phyloP scores from a whole-genome alignment of 257 asterid species.

The Nicotiana otophora region DNA sequence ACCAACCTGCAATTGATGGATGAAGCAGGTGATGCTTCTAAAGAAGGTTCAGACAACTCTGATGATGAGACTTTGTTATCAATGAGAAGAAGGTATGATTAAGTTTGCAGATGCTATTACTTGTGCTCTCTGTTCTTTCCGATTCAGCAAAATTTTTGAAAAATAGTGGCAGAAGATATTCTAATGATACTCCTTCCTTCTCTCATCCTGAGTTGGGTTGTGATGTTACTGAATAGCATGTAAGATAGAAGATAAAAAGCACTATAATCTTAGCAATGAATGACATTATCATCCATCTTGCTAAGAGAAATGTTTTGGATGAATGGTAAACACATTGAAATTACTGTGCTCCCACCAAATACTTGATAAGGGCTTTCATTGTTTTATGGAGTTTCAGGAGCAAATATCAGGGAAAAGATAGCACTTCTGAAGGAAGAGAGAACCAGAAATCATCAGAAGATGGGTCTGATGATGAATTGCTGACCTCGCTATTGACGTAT shows the following conservation, averaged over 20 bases:
- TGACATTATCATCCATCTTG: background rate
- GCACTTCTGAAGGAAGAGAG: conserved; percentile 23
- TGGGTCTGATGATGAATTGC: conserved; percentile 51
- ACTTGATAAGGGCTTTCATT: conserved; percentile 10
- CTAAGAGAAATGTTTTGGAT: background rate
- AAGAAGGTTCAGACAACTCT: conserved; percentile 41
- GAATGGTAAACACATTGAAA: background rate
- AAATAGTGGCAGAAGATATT: conserved; percentile 1
- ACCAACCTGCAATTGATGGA: conserved; percentile 48
- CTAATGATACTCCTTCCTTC: background rate
- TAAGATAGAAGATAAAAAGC: background rate
- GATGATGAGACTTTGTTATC: conserved; percentile 66
- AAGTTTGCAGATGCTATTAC: background rate
- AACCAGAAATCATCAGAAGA: conserved; percentile 32
- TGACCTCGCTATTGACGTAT: conserved; percentile 45
- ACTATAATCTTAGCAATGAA: background rate
- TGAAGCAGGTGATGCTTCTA: conserved; percentile 36
- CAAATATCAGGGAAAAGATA: conserved; percentile 33
- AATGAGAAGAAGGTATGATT: conserved; percentile 50
- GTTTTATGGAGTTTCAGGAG: conserved; percentile 34
- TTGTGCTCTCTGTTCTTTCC: background rate
- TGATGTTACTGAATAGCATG: background rate
- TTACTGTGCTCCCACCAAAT: background rate
- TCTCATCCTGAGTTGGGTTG: background rate
- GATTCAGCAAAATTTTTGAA: background rate